Conservation (phyloP, 352 stramenopile species). For the Phytophthora quininea region DNA sequence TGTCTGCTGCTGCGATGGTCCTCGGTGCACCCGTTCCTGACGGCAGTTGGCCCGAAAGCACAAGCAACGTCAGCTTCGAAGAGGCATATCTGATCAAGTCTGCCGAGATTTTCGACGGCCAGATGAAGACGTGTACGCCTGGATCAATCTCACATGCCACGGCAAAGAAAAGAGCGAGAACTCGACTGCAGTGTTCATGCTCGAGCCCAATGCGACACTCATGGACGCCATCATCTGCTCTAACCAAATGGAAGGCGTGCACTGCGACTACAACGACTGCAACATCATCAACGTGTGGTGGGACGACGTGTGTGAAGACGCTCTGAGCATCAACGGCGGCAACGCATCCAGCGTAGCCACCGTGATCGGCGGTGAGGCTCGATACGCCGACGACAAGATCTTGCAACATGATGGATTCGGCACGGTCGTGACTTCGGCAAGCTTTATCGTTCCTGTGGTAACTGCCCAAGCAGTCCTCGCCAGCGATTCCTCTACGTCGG, state of each 20-base stretch:
- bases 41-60: constrained; percentile 35
- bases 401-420: constrained; percentile 49
- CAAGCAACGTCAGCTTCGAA: constrained; percentile 29
- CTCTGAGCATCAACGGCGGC: constrained; percentile 49
- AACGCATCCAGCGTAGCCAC: constrained; percentile 32
- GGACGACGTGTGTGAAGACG: constrained; percentile 42
- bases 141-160: constrained; percentile 44
- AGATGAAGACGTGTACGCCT: constrained; percentile 36
- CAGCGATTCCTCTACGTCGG: constrained; percentile 44
- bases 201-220: constrained; percentile 52
- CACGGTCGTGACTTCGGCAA: constrained; percentile 33
- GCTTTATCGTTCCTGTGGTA: constrained; percentile 27
- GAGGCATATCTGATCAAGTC: constrained; percentile 41
- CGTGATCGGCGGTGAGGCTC: constrained; percentile 46
- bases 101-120: constrained; percentile 50
- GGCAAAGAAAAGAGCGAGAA: constrained; percentile 36
- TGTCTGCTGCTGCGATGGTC: constrained; percentile 7
- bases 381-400: constrained; percentile 59
- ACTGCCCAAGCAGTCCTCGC: constrained; percentile 40
- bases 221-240: constrained; percentile 66
- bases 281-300: constrained; percentile 33
- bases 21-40: constrained; percentile 29
- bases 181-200: constrained; percentile 41
- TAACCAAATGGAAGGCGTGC: constrained; percentile 45
- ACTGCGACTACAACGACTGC: constrained; percentile 30